These are phyloP conservation scores for Lithohypha guttulata DNA, from an alignment of 2,329 filamentous ascomycete genomes.

Conservation along the genomic window DNA sequence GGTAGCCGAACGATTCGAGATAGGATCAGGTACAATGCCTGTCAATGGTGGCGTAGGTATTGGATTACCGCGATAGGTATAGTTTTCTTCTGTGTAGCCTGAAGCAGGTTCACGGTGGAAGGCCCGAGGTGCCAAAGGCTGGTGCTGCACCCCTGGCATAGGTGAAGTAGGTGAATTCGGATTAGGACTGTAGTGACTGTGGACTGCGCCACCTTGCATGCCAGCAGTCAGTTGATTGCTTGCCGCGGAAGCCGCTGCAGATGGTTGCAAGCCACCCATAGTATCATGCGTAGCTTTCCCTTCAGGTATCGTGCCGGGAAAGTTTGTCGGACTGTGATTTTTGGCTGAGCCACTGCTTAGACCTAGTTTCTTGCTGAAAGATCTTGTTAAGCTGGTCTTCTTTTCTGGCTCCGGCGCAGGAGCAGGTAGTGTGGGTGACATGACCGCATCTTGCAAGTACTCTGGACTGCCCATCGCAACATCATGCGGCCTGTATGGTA, in stretches of 20 bases:
- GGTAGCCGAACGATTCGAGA: constrained; percentile 12
- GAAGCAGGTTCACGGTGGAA: constrained; percentile 29
- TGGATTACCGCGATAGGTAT: neutral
- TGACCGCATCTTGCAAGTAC: constrained; percentile 23
- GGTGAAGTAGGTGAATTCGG: constrained; percentile 38
- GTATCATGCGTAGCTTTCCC: constrained; percentile 44
- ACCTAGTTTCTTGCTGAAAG: constrained; percentile 63
- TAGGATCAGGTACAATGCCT: neutral
- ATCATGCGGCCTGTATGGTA: constrained; percentile 48
- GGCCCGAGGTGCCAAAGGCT: constrained; percentile 35
- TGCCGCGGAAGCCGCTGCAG: constrained; percentile 56
- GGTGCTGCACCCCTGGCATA: constrained; percentile 21
- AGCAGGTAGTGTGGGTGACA: constrained; percentile 28
- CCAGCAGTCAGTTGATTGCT: constrained; percentile 57
- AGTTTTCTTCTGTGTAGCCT: constrained; percentile 25
- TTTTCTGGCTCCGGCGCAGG: constrained; percentile 31
- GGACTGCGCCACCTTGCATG: constrained; percentile 56
- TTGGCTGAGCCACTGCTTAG: constrained; percentile 63
- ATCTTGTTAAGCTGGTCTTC: constrained; percentile 51
- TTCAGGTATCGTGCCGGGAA: constrained; percentile 56
- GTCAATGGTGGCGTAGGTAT: constrained; percentile 2
- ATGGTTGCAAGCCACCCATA: constrained; percentile 50
- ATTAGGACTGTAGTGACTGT: constrained; percentile 41
- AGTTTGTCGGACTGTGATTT: constrained; percentile 57
- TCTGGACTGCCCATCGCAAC: constrained; percentile 24